These are phyloP conservation scores for Sequoia sempervirens DNA, from an alignment of 75 land plant species.

Conservation along the genomic window DNA sequence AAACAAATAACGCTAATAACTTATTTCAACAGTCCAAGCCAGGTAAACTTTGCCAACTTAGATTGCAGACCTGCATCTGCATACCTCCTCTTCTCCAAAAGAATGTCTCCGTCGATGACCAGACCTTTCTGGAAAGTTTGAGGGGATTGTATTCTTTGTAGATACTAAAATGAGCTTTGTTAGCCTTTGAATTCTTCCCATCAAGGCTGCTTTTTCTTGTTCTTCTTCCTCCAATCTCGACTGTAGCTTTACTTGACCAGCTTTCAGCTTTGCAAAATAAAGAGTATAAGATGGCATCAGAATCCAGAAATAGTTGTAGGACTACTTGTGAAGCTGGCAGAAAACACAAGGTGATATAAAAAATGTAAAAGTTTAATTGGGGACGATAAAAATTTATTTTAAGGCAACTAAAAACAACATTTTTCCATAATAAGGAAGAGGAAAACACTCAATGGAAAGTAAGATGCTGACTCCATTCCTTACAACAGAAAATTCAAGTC, in stretches of 20 bases:
- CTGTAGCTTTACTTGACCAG: conserved; percentile 51
- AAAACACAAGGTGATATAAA: not conserved
- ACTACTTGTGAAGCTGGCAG: not conserved
- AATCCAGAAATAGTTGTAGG: not conserved
- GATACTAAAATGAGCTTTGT: conserved; percentile 52
- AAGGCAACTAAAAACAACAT: not conserved
- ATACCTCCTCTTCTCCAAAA: conserved; percentile 55
- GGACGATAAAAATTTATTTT: not conserved
- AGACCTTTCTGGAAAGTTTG: conserved; percentile 23
- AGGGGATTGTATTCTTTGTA: conserved; percentile 36
- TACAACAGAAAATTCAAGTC: not conserved
- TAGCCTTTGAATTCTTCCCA: conserved; percentile 53
- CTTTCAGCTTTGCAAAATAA: conserved; percentile 29
- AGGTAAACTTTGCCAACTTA: not conserved
- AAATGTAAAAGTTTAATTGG: not conserved
- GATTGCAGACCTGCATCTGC: conserved; percentile 3
- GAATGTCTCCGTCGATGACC: conserved; percentile 41
- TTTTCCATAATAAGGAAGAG: not conserved
- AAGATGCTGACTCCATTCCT: not conserved
- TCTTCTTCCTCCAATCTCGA: conserved; percentile 55
- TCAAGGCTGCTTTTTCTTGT: conserved; percentile 47
- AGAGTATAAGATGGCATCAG: not conserved
- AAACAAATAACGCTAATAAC: not conserved
- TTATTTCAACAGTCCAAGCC: not conserved
- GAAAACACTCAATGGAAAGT: not conserved